Evolutionary conservation across 441 rosid genomes (phyloP), one percentile per base, ranked within the genome.

Genomic region (Melastoma candidum): DNA sequence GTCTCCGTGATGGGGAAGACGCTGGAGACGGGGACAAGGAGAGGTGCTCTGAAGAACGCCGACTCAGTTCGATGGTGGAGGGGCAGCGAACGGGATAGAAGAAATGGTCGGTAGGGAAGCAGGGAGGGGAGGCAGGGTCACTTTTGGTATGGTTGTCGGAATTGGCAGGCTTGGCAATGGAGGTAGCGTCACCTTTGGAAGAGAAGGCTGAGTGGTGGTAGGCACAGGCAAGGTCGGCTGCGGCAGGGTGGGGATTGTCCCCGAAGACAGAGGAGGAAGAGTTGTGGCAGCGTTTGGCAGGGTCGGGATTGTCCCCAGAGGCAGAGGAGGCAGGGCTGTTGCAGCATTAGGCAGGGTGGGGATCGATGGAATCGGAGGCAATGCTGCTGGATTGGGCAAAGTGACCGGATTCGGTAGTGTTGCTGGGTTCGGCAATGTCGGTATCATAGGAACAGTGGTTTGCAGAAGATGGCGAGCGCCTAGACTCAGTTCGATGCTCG

Each of bases 391-490:
- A 27, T 24, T 17, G 11, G 64, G 61, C 17, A 54, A 11, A 7
- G 59, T 26, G 1, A 75, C 41, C 0, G 61, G 57, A 0, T 47
- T 49, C 3, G 64, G 64, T 51, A 60, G 24, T 24, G 51, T 51
- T 36, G 73, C 66, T 12, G 66, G 41, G 45, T 24, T 17, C 6
- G 64, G 61, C 17, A 54, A 11, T 12, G 59, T 26, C 2, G 78
- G 67, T 53, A 65, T 48, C 7, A 39, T 24, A 1, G 68, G 71
- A 17, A 65, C 29, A 26, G 53, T 41, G 0, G 1, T 25, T 8
- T 68, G 74, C 47, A 59, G 53, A 3, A 75, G 74, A 53, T 52
- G 60, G 24, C 79, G 74, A 52, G 72, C 68, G 4, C 65, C 70
- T 44, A 12, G 47, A 11, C 73, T 46, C 13, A 63, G n/a, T 4